Evolutionary conservation across 2,329 filamentous ascomycete species (phyloP), one percentile per base, ranked within the genome.

Genomic region (Penicillium sp.): DNA sequence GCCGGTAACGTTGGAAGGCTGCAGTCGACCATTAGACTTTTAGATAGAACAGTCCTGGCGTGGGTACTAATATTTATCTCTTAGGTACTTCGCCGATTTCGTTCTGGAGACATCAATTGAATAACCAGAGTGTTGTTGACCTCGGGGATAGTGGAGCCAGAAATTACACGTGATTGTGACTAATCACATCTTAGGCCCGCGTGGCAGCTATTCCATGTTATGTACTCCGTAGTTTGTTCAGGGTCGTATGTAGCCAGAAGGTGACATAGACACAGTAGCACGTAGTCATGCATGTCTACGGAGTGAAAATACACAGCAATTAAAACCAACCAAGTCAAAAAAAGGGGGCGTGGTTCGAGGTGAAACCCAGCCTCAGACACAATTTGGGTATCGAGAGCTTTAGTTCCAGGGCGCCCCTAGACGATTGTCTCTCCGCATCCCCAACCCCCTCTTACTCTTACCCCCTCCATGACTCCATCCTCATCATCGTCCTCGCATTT

Each of bases 391-490:
- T 50, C 41, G 41, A 50, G 12, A 46, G 47, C 47, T 46, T 46
- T 42, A 37, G 45, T 36, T 34, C 19, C 28, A 43, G 35, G 10
- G 13, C 28, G 25, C 34, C 40, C 46, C 37, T 43, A 49, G 46
- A 37, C 27, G 31, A 40, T n/a, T n/a, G n/a, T 40, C 41, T 46
- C 41, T 46, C 41, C 41, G 41, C 36, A 46, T 40, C 46, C 46
- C 50, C 46, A 51, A 34, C 46, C 46, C 39, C 39, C 57, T 56
- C 39, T 44, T 36, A 30, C 39, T 52, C 47, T 44, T 34, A 46
- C 41, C 14, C 49, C 29, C 30, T 41, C 45, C 43, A 35, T 36
- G n/a, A n/a, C n/a, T n/a, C n/a, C n/a, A n/a, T n/a, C 46, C 48
- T 31, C 47, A 38, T 43, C 25, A 7, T 31, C 34, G 39, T 8